These are phyloP conservation scores for Rhizophagus clarus DNA, from an alignment of 192 early-diverging fungal genomes.

Conservation along the genomic window DNA sequence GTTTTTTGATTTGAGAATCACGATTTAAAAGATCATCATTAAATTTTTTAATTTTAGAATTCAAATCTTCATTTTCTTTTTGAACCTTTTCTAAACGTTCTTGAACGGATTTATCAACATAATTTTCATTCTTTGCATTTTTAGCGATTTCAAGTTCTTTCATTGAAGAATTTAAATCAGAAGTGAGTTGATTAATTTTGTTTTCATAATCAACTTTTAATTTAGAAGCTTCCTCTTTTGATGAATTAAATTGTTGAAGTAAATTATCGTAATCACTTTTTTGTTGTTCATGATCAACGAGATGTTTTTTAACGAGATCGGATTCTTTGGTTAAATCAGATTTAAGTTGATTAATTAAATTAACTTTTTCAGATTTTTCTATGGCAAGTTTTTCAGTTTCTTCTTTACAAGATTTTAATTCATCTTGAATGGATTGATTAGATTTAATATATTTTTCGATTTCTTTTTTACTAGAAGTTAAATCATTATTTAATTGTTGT, in stretches of 20 bases:
- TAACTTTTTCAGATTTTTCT: not conserved
- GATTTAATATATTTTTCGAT: not conserved
- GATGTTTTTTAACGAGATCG: too few relatives aligned
- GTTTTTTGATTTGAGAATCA: not conserved
- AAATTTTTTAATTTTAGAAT: not conserved
- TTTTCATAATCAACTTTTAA: not conserved
- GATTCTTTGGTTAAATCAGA: too few relatives aligned
- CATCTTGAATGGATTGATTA: not conserved
- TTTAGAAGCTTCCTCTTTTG: not conserved
- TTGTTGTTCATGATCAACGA: too few relatives aligned
- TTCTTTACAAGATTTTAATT: not conserved
- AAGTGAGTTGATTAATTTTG: not conserved
- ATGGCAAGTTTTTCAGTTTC: not conserved
- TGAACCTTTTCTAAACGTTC: not conserved
- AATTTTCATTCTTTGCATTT: not conserved
- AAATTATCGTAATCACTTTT: too few relatives aligned
- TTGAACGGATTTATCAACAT: not conserved
- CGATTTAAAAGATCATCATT: not conserved
- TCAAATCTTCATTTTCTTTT: not conserved
- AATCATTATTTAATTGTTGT: slow-evolving; percentile 8
- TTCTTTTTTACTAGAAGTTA: not conserved
- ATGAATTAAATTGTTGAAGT: not conserved
- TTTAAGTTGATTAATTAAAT: too few relatives aligned
- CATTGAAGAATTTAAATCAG: not conserved
- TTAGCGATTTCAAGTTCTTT: not conserved